phyloP scores from a whole-genome alignment of 1,284 basidiomycete species.

The Rhodofomes roseus region DNA sequence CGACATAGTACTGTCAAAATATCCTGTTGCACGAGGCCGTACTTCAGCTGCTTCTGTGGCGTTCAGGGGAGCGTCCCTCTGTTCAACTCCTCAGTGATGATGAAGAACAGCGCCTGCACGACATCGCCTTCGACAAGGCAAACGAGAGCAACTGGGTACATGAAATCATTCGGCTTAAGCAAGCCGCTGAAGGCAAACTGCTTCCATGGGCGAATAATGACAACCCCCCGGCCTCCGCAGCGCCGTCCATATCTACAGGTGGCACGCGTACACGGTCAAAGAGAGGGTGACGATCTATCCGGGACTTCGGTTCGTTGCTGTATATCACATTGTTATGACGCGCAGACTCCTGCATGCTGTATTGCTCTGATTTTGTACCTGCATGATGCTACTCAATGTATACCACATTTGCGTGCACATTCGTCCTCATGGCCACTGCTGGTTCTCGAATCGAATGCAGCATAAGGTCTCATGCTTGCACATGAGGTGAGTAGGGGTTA shows the following conservation, averaged over 20 bases:
- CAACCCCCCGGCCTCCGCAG: constrained; percentile 1
- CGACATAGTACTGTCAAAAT: constrained; percentile 60
- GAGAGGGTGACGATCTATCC: neutral
- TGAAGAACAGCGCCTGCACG: constrained; percentile 55
- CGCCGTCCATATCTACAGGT: neutral
- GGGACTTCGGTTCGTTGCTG: neutral
- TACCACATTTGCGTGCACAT: neutral
- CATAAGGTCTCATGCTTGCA: neutral
- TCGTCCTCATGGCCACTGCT: neutral
- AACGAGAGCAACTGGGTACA: constrained; percentile 63
- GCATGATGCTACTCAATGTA: neutral
- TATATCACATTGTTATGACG: neutral
- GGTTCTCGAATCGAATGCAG: neutral
- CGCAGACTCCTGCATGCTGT: neutral
- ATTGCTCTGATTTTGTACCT: constrained; percentile 1
- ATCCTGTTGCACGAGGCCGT: constrained; percentile 67
- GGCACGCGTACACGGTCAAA: constrained; percentile 5
- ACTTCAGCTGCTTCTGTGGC: constrained; percentile 68
- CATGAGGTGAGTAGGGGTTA: neutral
- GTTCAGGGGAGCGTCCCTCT: constrained; percentile 49
- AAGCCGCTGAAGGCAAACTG: constrained; percentile 21
- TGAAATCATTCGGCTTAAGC: constrained; percentile 44
- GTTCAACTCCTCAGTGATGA: constrained; percentile 41
- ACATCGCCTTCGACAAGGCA: constrained; percentile 42
- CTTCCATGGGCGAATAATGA: constrained; percentile 10